Evolutionary conservation across 805 yeast species (phyloP).

Genomic region (Lipomyces starkeyi): DNA sequence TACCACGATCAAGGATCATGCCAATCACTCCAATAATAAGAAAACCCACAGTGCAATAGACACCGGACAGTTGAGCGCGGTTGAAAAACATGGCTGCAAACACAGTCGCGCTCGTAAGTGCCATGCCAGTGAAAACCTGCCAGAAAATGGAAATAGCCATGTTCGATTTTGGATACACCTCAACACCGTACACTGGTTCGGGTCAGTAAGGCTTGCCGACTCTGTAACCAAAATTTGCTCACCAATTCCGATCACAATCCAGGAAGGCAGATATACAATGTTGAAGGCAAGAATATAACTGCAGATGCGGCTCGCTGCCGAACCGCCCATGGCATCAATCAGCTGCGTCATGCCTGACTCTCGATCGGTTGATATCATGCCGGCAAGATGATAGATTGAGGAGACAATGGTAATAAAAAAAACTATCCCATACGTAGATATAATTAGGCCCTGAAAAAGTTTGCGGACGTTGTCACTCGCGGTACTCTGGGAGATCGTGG

Average conservation of each 20-base stretch:
- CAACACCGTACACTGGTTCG: too few relatives aligned
- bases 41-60: conserved; percentile 41
- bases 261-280: conserved; percentile 42
- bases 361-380: conserved; percentile 44
- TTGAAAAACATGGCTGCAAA: conserved; percentile 41
- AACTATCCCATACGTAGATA: conserved; percentile 44
- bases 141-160: conserved; percentile 42
- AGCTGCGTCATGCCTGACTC: conserved; percentile 43
- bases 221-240: conserved; percentile 34
- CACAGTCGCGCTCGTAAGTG: conserved; percentile 43
- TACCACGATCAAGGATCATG: conserved; percentile 37
- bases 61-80: conserved; percentile 43
- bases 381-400: conserved; percentile 45
- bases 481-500: conserved; percentile 37
- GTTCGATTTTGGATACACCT: conserved; percentile 35
- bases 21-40: conserved; percentile 13
- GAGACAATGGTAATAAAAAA: conserved; percentile 44
- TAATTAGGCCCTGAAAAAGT: conserved; percentile 38
- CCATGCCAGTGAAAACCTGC: conserved; percentile 41
- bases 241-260: conserved; percentile 42
- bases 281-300: not conserved
- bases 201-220: conserved; percentile 37
- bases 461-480: conserved; percentile 32
- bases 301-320: conserved; percentile 22
- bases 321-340: conserved; percentile 44